These are phyloP conservation scores for Trypanosomatidae sp. DNA, from an alignment of 208 protist species.

Conservation along the genomic window DNA sequence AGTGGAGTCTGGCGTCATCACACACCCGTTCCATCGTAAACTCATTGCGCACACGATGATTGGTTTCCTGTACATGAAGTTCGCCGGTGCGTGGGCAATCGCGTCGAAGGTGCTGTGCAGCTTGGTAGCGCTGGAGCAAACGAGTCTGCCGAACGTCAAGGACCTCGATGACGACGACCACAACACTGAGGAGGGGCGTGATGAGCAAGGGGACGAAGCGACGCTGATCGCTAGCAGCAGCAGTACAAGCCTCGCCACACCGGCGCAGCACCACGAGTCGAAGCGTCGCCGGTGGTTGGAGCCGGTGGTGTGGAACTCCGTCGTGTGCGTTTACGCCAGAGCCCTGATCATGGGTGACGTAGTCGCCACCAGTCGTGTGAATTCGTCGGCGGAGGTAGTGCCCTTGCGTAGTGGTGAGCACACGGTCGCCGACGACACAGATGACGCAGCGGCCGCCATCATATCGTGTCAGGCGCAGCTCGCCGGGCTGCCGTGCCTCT, in stretches of 20 bases:
- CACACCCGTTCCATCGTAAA: slow-evolving; percentile 48
- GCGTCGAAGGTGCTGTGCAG: slow-evolving; percentile 58
- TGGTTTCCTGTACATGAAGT: slow-evolving; percentile 82
- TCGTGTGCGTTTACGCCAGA: slow-evolving; percentile 66
- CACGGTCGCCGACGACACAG: slow-evolving; percentile 5
- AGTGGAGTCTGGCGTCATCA: slow-evolving; percentile 50
- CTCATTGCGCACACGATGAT: slow-evolving; percentile 78
- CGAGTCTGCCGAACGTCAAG: slow-evolving; percentile 6
- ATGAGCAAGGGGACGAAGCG: slow-evolving; percentile 6
- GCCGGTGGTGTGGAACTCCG: slow-evolving; percentile 71
- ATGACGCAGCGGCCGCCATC: slow-evolving; percentile 2
- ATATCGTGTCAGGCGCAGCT: slow-evolving; percentile 3
- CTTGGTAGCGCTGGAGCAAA: slow-evolving; percentile 64
- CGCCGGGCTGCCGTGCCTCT: slow-evolving; percentile 28
- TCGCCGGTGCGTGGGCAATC: slow-evolving; percentile 66
- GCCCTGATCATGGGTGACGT: slow-evolving; percentile 78
- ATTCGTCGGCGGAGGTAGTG: not conserved
- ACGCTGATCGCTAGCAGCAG: not conserved
- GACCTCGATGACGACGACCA: not conserved
- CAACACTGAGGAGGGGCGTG: not conserved
- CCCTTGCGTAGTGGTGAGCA: not conserved
- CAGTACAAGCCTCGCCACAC: not conserved
- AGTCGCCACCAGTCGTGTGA: slow-evolving; percentile 7
- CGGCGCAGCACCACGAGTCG: not conserved
- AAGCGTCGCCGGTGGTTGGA: slow-evolving; percentile 22